Evolutionary conservation across 805 yeast genomes (phyloP), one percentile per base, ranked within the genome.

Genomic region (Schizosaccharomyces japonicus): DNA sequence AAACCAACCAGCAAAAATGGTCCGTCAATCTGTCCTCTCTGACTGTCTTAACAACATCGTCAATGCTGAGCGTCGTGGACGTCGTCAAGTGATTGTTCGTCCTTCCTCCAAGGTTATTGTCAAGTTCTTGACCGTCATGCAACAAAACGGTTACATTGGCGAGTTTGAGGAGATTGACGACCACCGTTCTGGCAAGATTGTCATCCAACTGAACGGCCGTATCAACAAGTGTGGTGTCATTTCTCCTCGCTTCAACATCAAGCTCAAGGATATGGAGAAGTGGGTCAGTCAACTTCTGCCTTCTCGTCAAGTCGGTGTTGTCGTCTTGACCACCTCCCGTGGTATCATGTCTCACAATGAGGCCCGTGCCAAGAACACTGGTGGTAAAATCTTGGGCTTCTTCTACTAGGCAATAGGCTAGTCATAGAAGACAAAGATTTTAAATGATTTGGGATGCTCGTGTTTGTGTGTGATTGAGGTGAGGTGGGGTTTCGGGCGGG

Each of bases 311-410:
- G 87, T 85, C 65, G 96, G 96, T 73, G 84, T 70, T 79, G 85
- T 85, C 65, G 81, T 85, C 70, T 77, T 85, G 68, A 87, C 96
- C 72, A 85, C 96, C 62, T 87, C 95, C 63, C 95, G 95, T 62
- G 96, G 96, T 74, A 85, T 85, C 64, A 84, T 85, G 94, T 95
- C 87, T 78, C 96, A 85, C 76, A 95, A 87, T 76, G 95, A 85
- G 75, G 96, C 96, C 65, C 82, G 94, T 79, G 80, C 95, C 78
- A 87, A 85, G 81, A 95, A 85, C 75, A 95, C 85, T 61, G 83
- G 95, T 60, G 96, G 96, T 71, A 85, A 85, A 78, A 80, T 85
- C 71, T 80, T 85, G 66, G 96, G 95, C 67, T 85, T 82, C 75
- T 95, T 85, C 58, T 85, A 85, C 80, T 85, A 80, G 64, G 57